phyloP scores from a whole-genome alignment of 495 filamentous ascomycete species.

The Melanomma pulvis-pyrius region DNA sequence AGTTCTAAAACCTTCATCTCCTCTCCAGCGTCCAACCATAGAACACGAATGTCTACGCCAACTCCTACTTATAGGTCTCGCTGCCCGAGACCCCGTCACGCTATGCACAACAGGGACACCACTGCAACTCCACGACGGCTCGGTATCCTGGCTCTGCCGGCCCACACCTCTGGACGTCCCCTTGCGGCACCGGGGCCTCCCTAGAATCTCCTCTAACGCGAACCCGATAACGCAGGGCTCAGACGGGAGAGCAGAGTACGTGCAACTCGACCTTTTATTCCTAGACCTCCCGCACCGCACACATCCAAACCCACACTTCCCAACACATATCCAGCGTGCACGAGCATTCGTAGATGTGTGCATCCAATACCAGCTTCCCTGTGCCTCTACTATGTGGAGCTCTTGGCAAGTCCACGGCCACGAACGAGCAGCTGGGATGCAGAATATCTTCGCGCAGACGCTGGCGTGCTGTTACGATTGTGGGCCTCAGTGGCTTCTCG shows the following conservation, averaged over 20 bases:
- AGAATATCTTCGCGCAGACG: slow-evolving; percentile 39
- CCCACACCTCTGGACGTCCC: slow-evolving; percentile 40
- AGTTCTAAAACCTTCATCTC: slow-evolving; percentile 23
- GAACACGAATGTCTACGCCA: slow-evolving; percentile 42
- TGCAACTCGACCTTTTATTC: slow-evolving; percentile 41
- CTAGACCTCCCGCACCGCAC: slow-evolving; percentile 26
- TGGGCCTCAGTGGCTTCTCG: slow-evolving; percentile 37
- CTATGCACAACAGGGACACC: slow-evolving; percentile 40
- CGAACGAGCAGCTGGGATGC: slow-evolving; percentile 35
- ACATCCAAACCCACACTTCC: slow-evolving; percentile 17
- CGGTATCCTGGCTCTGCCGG: slow-evolving; percentile 37
- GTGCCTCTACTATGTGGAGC: slow-evolving; percentile 8
- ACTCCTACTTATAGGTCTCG: slow-evolving; percentile 39
- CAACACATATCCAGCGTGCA: slow-evolving; percentile 29
- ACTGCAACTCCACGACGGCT: slow-evolving; percentile 31
- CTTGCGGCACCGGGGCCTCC: background rate
- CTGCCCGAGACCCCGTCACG: slow-evolving; percentile 39
- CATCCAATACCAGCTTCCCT: slow-evolving; percentile 18
- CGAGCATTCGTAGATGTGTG: slow-evolving; percentile 32
- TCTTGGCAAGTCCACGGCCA: slow-evolving; percentile 13
- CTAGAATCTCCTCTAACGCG: slow-evolving; percentile 6
- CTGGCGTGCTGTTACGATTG: slow-evolving; percentile 40
- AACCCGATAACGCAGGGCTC: slow-evolving; percentile 26
- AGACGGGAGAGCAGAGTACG: slow-evolving; percentile 34
- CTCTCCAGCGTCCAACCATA: slow-evolving; percentile 20